Evolutionary conservation across 2,329 filamentous ascomycete species (phyloP), one percentile per base, ranked within the genome.

Genomic region (Clonostachys solani): DNA sequence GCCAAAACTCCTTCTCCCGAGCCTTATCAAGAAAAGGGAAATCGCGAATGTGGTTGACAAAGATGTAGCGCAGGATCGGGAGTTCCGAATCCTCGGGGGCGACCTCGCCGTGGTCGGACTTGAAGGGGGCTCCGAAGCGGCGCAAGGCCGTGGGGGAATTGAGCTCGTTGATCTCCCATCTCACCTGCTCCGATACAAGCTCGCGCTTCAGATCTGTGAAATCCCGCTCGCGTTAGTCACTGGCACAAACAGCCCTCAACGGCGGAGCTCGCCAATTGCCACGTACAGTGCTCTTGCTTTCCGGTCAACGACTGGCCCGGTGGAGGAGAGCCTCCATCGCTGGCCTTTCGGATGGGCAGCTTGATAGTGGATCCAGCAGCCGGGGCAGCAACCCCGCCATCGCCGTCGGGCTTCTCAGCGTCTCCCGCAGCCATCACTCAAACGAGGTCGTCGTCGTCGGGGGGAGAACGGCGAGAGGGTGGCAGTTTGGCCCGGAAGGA

Each of bases 1-100:
- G 94, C 94, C 94, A 99, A 61, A 99, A 99, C 69, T 99, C 94
- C 78, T 97, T 96, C 78, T 99, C 94, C 61, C 83, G 87, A 18
- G 94, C 94, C 75, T 95, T 90, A 68, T 99, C 91, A 53, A 99
- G 80, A 62, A 99, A 99, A 2, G 94, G 94, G 60, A 99, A 99
- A 60, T 97, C 95, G 60, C 94, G 90, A 50, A 99, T 84, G 83
- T 97, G 92, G 63, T 97, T 87, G 47, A 97, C 94, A 63, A 99
- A 99, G 61, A 99, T 96, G 71, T 94, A 97, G 54, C 94, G 83
- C 51, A 99, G 75, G 52, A 99, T 87, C 16, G 94, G 94, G 29
- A 99, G 77, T 58, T 97, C 92, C 3, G 92, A 96, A 62, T 99
- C 91, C 50, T 95, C 80, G 13, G 94, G 94, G 5, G 91, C 86